Conservation (phyloP, 2,329 filamentous ascomycete species). For the Nigrograna mackinnonii region DNA sequence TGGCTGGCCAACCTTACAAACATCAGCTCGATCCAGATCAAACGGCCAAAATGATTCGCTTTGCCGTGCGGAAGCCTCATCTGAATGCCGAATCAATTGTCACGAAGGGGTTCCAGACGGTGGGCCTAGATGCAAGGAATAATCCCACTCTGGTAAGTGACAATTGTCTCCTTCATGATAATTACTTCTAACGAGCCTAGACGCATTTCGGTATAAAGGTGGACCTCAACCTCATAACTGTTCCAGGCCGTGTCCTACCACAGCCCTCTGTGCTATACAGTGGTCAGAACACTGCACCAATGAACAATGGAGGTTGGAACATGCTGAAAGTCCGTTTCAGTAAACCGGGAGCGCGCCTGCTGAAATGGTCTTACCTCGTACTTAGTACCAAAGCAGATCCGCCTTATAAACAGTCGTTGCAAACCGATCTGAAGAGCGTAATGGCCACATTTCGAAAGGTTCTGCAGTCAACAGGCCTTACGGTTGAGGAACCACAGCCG, state of each 20-base stretch:
- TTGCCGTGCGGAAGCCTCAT: slow-evolving; percentile 27
- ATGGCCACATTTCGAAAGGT: too few species aligned
- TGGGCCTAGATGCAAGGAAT: slow-evolving; percentile 15
- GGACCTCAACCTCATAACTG: slow-evolving; percentile 65
- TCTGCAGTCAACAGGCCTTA: too few species aligned
- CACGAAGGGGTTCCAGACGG: slow-evolving; percentile 5
- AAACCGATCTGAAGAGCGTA: too few species aligned
- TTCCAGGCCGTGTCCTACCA: slow-evolving; percentile 68
- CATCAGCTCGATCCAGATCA: slow-evolving; percentile 22
- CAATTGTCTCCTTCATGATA: background rate
- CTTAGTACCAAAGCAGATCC: too few species aligned
- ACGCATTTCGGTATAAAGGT: slow-evolving; percentile 64
- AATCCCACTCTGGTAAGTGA: slow-evolving; percentile 20
- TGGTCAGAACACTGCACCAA: too few species aligned
- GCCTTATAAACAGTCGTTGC: too few species aligned
- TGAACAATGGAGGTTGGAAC: too few species aligned
- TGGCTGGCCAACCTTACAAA: slow-evolving; percentile 23
- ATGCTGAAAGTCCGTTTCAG: too few species aligned
- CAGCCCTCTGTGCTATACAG: slow-evolving; percentile 67
- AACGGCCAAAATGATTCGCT: slow-evolving; percentile 28
- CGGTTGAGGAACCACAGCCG: too few species aligned
- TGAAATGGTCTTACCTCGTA: too few species aligned
- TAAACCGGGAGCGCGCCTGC: too few species aligned
- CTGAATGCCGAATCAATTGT: slow-evolving; percentile 23
- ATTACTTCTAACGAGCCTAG: slow-evolving; percentile 8